These are phyloP conservation scores for Rhodosorus marinus DNA, from an alignment of 23 red algal species.

Conservation along the genomic window DNA sequence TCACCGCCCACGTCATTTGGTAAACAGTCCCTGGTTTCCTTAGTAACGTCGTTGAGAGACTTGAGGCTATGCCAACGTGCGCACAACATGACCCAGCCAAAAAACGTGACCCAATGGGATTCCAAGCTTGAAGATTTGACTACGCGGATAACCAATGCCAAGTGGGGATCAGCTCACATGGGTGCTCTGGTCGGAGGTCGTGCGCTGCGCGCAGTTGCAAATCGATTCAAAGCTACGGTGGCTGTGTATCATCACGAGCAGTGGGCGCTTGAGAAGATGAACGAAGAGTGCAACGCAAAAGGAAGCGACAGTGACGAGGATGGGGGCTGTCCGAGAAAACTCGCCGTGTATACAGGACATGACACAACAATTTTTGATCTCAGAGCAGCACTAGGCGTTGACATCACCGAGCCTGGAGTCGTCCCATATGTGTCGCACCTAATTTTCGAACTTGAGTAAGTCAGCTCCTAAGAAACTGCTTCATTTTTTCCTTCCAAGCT, in stretches of 20 bases:
- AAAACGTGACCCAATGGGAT: conserved; percentile 2
- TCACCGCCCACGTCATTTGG: no score
- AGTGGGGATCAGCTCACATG: conserved; percentile 14
- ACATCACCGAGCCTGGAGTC: not conserved
- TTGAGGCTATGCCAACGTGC: conserved; percentile 16
- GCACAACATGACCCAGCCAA: not conserved
- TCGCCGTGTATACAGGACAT: conserved; percentile 9
- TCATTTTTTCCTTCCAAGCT: no score
- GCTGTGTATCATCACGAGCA: not conserved
- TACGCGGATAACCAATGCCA: conserved; percentile 2
- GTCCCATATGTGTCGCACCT: conserved; percentile 13
- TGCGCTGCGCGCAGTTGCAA: conserved; percentile 6
- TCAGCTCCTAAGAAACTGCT: no score
- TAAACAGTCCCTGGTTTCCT: not conserved
- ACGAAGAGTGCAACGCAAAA: conserved; percentile 14
- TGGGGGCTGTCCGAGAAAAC: conserved; percentile 7
- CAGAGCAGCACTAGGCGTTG: conserved; percentile 22
- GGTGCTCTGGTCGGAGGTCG: conserved; percentile 18
- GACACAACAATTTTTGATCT: conserved; percentile 29
- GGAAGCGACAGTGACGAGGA: conserved; percentile 19
- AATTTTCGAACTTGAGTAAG: conserved; percentile 15
- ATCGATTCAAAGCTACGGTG: not conserved
- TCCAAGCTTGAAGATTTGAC: conserved; percentile 6
- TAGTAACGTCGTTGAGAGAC: conserved; percentile 11
- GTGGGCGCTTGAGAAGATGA: not conserved